A percentile compares a stretch with the other conserved stretches of the same genome.
phyloP scores from a whole-genome alignment of 1,139 yeast species.

The Wickerhamomyces sp. region DNA sequence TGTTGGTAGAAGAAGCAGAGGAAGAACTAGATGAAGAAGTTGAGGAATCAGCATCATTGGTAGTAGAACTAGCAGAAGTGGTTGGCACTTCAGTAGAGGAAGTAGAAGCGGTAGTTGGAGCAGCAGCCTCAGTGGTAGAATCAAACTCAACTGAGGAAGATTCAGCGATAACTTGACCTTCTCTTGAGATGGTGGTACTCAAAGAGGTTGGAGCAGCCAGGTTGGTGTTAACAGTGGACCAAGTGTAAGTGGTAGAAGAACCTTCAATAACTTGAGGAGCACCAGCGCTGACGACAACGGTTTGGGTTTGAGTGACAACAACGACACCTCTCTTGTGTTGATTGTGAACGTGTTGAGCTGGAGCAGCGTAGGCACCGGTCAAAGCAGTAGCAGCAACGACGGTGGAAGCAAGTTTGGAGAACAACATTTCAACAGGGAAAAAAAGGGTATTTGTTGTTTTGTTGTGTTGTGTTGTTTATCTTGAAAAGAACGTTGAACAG shows the following conservation, averaged over 20 bases:
- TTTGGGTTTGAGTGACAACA: conserved; percentile 33
- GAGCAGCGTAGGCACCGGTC: conserved; percentile 33
- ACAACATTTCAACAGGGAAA: conserved; percentile 24
- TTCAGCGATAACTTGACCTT: conserved; percentile 28
- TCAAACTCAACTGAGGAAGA: conserved; percentile 18
- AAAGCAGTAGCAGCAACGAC: conserved; percentile 31
- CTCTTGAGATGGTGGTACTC: conserved; percentile 32
- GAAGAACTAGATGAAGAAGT: conserved; percentile 25
- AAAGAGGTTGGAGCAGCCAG: conserved; percentile 21
- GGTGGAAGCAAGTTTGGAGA: conserved; percentile 24
- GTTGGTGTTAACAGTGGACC: conserved; percentile 24
- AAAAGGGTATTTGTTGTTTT: background rate
- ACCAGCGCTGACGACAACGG: conserved; percentile 36
- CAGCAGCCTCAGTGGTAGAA: conserved; percentile 8
- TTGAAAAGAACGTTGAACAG: conserved; percentile 2
- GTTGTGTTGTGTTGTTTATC: conserved; percentile 1
- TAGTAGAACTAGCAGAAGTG: conserved; percentile 25
- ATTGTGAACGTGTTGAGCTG: conserved; percentile 40
- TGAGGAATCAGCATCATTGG: conserved; percentile 17
- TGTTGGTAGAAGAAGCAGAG: conserved; percentile 18
- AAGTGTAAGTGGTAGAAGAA: conserved; percentile 26
- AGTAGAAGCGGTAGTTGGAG: conserved; percentile 28
- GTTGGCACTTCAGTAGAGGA: conserved; percentile 22
- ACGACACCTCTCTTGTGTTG: conserved; percentile 43
- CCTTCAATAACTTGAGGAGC: conserved; percentile 29